Evolutionary conservation across 352 stramenopile genomes (phyloP), one percentile per base, ranked within the genome.

Genomic region (Halophytophthora batemanensis): DNA sequence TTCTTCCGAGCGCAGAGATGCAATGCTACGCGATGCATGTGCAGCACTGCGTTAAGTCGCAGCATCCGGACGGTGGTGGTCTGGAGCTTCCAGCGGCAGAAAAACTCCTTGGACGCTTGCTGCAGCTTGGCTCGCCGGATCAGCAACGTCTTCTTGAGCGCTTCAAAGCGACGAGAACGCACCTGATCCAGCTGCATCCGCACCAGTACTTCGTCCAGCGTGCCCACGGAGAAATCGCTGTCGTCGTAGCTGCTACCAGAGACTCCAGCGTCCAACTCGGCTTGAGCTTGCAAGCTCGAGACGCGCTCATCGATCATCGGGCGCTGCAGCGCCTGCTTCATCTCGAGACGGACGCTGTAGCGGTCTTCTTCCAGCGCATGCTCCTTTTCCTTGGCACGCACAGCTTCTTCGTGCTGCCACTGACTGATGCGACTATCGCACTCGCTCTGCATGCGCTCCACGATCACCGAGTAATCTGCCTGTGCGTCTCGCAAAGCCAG

Each of bases 301-400:
- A 86, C 71, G 19, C 69, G 66, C 58, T 89, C 72, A 6, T 89
- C 75, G 56, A 86, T 84, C 50, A 83, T 65, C 10, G 77, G 71
- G 6, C 71, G 66, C 29, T 88, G 74, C 36, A 82, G 60, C 2
- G 67, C 61, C 28, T 88, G 74, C 17, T 70, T 72, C 63, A 87
- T 83, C 54, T 87, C 75, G 15, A 87, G 49, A 6, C 78, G 48
- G 39, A 86, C 73, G 39, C 75, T 87, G 57, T 86, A 85, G 12
- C 76, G 68, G 55, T 87, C 78, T 56, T 84, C 66, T 13, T 86
- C 75, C 69, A 86, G 59, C 6, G 73, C 64, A 10, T 47, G 62
- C 42, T 86, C 69, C 12, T 60, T 59, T 42, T 89, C 68, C 15
- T 84, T 85, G 6, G 66, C 68, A 18, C 72, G 64, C 25, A 89